Evolutionary conservation across 495 filamentous ascomycete species (phyloP), one percentile per base, ranked within the genome.

Genomic region (Penicillium parvum): DNA sequence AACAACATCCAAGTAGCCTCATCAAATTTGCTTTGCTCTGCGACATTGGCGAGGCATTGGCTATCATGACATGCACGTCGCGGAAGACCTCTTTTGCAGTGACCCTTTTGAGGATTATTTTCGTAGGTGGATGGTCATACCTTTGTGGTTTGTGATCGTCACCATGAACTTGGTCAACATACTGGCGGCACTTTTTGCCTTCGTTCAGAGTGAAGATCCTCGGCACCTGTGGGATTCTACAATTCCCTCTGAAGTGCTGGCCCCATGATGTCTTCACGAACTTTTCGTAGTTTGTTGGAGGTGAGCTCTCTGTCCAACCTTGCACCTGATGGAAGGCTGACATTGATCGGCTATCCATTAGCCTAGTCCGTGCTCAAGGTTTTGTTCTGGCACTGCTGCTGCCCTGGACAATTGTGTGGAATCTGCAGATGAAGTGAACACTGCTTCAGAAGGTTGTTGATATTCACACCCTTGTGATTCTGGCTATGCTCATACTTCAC

Each of bases 361-460:
- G 51, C 55, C 3, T 58, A 58, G n/a, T 58, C 51, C 11, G 51
- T 11, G 38, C 47, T 7, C 50, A 51, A 29, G 55, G 55, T 19
- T 51, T 55, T 16, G 40, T 51, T 5, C 25, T 58, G 7, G 55
- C 55, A 7, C 17, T 55, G 0, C 28, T 55, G 0, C 28, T 58
- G 0, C 51, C 55, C 1, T 58, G 55, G 51, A 43, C 47, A 19
- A 45, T 50, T 22, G 41, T 58, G 6, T 58, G 51, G 55, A 55
- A 49, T 9, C 21, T 58, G 3, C 55, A 55, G 27, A 55, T 58
- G 47, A 52, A 25, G 21, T 51, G 43, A 25, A 54, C 51, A 12
- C n/a, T n/a, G n/a, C n/a, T n/a, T n/a, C 51, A 58, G 32, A 58
- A 55, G 37, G 3, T 55, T n/a, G n/a, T n/a, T 9, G 54, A 47